Conservation (phyloP, 176 grass and related monocot genomes). For the Secale cereale region DNA sequence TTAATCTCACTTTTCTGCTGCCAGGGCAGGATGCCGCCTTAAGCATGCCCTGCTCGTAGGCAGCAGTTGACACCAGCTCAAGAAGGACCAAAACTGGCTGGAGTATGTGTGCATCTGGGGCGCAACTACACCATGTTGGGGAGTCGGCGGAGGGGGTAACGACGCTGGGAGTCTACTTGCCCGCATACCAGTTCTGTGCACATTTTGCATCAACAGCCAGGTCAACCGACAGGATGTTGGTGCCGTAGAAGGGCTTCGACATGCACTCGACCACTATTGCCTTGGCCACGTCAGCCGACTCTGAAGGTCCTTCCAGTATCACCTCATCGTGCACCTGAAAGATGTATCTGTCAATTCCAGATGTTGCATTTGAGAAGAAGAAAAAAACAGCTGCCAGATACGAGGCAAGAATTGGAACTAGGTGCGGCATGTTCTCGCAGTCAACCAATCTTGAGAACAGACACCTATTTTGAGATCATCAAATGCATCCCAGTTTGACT, state of each 20-base stretch:
- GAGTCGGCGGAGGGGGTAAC: neutral
- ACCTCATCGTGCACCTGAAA: slow-evolving; percentile 98
- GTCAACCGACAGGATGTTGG: slow-evolving; percentile 75
- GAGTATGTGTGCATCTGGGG: neutral
- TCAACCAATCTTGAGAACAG: neutral
- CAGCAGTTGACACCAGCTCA: slow-evolving; percentile 9
- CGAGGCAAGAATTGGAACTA: neutral
- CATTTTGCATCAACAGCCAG: slow-evolving; percentile 95
- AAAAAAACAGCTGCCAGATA: neutral
- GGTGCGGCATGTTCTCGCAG: neutral
- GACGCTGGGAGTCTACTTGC: slow-evolving; percentile 45
- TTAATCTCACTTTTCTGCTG: neutral
- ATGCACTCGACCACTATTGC: slow-evolving; percentile 90
- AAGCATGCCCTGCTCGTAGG: no score
- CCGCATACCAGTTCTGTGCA: slow-evolving; percentile 88
- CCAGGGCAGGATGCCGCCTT: neutral
- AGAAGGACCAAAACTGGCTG: neutral
- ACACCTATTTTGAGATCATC: neutral
- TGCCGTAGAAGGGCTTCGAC: slow-evolving; percentile 84
- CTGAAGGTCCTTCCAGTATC: slow-evolving; percentile 89
- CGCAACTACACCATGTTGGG: neutral
- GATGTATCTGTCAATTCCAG: slow-evolving; percentile 7
- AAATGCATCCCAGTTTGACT: neutral
- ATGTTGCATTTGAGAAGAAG: neutral
- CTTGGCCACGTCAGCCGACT: slow-evolving; percentile 88